Conservation (phyloP, 139 green algal species). For the Tetraselmis striata region DNA sequence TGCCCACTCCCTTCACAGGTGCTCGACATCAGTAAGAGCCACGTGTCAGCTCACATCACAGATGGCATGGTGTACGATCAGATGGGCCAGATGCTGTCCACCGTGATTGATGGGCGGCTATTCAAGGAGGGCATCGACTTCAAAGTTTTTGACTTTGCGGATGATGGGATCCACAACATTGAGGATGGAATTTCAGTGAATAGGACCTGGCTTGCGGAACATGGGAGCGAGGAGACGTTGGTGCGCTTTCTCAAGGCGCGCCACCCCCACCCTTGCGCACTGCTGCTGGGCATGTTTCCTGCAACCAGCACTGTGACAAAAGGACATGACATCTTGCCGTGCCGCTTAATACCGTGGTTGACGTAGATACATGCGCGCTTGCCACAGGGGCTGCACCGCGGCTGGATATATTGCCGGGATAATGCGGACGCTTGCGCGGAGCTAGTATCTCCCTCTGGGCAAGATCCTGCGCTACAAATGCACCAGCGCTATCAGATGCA, state of each 20-base stretch:
- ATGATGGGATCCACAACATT: not conserved
- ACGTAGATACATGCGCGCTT: not conserved
- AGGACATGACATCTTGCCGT: too few relatives aligned
- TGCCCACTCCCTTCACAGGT: not conserved
- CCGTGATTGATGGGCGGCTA: not conserved
- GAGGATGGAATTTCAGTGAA: not conserved
- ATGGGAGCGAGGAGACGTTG: not conserved
- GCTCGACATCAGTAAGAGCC: not conserved
- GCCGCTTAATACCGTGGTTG: not conserved
- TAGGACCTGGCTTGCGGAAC: not conserved
- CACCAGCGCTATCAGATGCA: not conserved
- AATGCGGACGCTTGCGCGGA: not conserved
- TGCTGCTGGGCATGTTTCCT: not conserved
- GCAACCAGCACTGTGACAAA: too few relatives aligned
- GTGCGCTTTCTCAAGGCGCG: not conserved
- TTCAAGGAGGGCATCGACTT: not conserved
- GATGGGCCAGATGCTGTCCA: not conserved
- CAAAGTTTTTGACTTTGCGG: not conserved
- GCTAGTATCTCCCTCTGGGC: not conserved
- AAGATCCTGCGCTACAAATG: not conserved
- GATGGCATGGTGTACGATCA: not conserved
- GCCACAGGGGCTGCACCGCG: not conserved
- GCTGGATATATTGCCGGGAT: not conserved
- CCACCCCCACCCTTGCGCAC: not conserved
- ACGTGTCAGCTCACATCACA: not conserved